A percentile compares a stretch with the other conserved stretches of the same genome.
These are phyloP conservation scores for Triticum monococcum DNA, from an alignment of 176 grass and related monocot genomes.

Conservation along the genomic window DNA sequence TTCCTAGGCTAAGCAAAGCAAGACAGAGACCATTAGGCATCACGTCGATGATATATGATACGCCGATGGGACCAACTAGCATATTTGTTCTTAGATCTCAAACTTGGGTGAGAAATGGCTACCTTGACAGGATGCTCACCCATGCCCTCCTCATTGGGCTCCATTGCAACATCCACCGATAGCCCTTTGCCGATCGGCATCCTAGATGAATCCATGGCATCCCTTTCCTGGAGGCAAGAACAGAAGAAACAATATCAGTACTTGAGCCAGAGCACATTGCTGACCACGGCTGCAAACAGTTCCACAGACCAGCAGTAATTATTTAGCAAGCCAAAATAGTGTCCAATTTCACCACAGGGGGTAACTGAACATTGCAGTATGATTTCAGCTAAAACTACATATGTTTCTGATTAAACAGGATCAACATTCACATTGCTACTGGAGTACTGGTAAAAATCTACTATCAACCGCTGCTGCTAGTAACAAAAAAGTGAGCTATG, in stretches of 20 bases:
- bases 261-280: background rate
- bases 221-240: conserved; percentile 30
- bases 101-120: conserved; percentile 20
- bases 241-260: background rate
- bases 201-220: background rate
- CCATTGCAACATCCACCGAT: background rate
- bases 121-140: conserved; percentile 56
- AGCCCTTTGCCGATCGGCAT: background rate
- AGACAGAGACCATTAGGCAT: background rate
- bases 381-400: background rate
- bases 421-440: background rate
- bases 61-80: background rate
- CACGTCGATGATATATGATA: background rate
- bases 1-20: conserved; percentile 61
- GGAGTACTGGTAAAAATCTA: too few relatives aligned
- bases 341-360: background rate
- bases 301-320: background rate
- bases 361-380: background rate
- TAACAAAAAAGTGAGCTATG: background rate
- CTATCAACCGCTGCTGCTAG: too few relatives aligned
- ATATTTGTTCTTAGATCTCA: background rate
- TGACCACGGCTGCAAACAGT: background rate
- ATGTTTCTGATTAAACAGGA: background rate
- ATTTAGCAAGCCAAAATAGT: background rate
- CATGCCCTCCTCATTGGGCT: conserved; percentile 41